A percentile compares a stretch with the other conserved stretches of the same genome.
These are phyloP conservation scores for Rhizopus arrhizus DNA, from an alignment of 371 early-diverging fungal genomes.

Conservation along the genomic window DNA sequence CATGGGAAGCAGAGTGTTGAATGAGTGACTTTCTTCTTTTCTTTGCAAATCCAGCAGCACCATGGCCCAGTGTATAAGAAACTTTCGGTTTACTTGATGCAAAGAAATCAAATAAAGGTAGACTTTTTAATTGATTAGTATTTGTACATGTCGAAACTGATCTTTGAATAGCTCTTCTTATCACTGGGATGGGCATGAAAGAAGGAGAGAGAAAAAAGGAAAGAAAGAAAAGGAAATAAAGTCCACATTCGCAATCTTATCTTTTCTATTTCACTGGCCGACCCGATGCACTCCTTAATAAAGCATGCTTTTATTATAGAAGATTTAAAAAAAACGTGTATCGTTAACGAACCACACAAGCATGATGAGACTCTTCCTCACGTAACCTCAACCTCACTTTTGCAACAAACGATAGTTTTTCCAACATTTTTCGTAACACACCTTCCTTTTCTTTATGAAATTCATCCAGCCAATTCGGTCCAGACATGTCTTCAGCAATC, in stretches of 20 bases:
- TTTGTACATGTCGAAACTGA: background rate
- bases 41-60: conserved; percentile 33
- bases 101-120: conserved; percentile 31
- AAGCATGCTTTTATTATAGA: no score
- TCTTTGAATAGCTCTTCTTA: background rate
- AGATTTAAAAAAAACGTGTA: no score
- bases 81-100: conserved; percentile 23
- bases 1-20: conserved; percentile 13
- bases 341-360: no score
- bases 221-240: background rate
- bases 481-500: conserved; percentile 29
- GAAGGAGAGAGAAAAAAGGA: background rate
- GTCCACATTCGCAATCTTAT: background rate
- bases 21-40: conserved; percentile 12
- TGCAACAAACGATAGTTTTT: conserved; percentile 31
- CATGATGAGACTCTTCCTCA: background rate
- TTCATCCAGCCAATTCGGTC: conserved; percentile 26
- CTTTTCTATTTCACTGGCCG: background rate
- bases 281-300: background rate
- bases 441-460: conserved; percentile 26
- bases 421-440: conserved; percentile 22
- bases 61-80: conserved; percentile 24
- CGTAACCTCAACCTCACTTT: conserved; percentile 30
- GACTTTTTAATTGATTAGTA: background rate
- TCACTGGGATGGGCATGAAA: background rate